These are phyloP conservation scores for Pythium monospermum DNA, from an alignment of 352 stramenopile species.

Conservation along the genomic window DNA sequence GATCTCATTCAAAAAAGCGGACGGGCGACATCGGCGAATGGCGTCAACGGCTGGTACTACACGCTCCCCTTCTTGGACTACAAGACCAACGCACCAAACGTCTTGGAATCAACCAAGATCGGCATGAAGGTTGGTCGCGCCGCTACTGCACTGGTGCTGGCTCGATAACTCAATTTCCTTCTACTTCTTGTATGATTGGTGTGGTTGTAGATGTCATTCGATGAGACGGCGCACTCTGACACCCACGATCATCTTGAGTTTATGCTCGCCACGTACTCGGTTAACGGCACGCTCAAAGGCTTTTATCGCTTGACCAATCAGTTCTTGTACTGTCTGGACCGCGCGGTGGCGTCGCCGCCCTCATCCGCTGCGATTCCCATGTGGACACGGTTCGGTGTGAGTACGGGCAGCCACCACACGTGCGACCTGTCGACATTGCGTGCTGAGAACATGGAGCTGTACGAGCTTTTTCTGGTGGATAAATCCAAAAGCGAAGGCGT, in stretches of 20 bases:
- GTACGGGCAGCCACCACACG: slow-evolving; percentile 41
- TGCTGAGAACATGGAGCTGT: slow-evolving; percentile 50
- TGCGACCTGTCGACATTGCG: slow-evolving; percentile 65
- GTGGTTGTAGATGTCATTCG: slow-evolving; percentile 81
- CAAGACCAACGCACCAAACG: slow-evolving; percentile 35
- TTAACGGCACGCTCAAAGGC: slow-evolving; percentile 86
- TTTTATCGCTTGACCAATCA: slow-evolving; percentile 68
- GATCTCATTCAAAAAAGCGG: slow-evolving; percentile 61
- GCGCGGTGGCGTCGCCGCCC: slow-evolving; percentile 7
- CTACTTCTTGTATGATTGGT: no score
- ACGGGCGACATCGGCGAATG: slow-evolving; percentile 36
- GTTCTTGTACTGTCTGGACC: slow-evolving; percentile 71
- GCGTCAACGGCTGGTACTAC: slow-evolving; percentile 54
- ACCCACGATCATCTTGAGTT: slow-evolving; percentile 76
- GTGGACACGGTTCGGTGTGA: slow-evolving; percentile 84
- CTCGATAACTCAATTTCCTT: not conserved
- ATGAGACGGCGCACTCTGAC: slow-evolving; percentile 35
- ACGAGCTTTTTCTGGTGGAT: slow-evolving; percentile 92
- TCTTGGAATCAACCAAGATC: slow-evolving; percentile 66
- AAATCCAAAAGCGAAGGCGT: slow-evolving; percentile 39
- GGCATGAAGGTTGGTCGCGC: slow-evolving; percentile 51
- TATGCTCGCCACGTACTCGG: slow-evolving; percentile 76
- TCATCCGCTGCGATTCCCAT: slow-evolving; percentile 23
- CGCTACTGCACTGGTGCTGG: not conserved
- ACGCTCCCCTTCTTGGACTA: slow-evolving; percentile 91